These are phyloP conservation scores for Penicillium brasilianum DNA, from an alignment of 2,329 filamentous ascomycete species.

Conservation along the genomic window DNA sequence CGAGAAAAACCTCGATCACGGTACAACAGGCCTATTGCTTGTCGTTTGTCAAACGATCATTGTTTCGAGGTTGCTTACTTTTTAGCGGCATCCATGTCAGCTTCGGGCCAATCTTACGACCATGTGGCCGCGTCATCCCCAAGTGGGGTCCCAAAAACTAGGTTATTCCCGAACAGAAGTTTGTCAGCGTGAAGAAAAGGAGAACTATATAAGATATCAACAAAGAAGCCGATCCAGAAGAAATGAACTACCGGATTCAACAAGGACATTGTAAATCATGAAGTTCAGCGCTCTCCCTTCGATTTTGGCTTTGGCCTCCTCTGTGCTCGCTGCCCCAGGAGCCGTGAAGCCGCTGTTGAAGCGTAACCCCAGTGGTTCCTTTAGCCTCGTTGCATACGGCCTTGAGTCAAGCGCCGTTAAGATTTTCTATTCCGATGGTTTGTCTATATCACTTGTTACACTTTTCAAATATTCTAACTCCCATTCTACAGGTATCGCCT, in stretches of 20 bases:
- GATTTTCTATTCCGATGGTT: slow-evolving; percentile 29
- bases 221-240: neutral
- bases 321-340: slow-evolving; percentile 9
- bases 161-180: neutral
- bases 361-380: slow-evolving; percentile 23
- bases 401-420: slow-evolving; percentile 7
- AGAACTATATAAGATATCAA: slow-evolving; percentile 5
- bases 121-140: slow-evolving; percentile 7
- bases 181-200: neutral
- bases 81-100: neutral
- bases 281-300: slow-evolving; percentile 12
- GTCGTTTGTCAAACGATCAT: neutral
- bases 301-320: slow-evolving; percentile 15
- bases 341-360: slow-evolving; percentile 13
- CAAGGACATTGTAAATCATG: slow-evolving; percentile 12
- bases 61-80: neutral
- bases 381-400: slow-evolving; percentile 25
- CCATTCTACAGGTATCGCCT: slow-evolving; percentile 22
- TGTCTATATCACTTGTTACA: neutral
- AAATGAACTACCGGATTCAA: neutral
- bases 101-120: neutral
- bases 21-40: neutral
- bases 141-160: neutral
- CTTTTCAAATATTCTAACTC: neutral
- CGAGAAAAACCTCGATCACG: too few relatives aligned